phyloP scores from a whole-genome alignment of 1,284 basidiomycete genomes.

The Schizopora paradoxa region DNA sequence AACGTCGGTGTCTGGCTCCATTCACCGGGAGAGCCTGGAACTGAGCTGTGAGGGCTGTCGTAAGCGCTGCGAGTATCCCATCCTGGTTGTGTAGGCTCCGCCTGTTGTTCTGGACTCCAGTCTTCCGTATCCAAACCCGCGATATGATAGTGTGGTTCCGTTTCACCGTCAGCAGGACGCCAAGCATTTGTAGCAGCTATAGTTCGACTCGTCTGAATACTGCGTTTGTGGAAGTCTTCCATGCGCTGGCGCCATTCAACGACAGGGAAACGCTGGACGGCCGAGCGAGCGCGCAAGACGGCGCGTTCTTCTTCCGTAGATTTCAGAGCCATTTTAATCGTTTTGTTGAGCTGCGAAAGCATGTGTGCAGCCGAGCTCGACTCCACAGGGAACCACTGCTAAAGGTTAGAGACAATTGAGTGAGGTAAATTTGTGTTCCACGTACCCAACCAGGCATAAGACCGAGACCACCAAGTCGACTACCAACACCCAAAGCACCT shows the following conservation, averaged over 20 bases:
- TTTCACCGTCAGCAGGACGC: slow-evolving; percentile 68
- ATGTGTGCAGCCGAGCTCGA: slow-evolving; percentile 87
- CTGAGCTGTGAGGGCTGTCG: slow-evolving; percentile 28
- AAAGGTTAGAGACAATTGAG: slow-evolving; percentile 7
- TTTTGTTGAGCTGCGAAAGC: slow-evolving; percentile 92
- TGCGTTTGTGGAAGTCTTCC: slow-evolving; percentile 89
- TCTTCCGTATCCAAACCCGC: slow-evolving; percentile 42
- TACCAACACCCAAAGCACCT: slow-evolving; percentile 90
- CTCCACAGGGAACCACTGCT: slow-evolving; percentile 91
- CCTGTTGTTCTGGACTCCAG: slow-evolving; percentile 49
- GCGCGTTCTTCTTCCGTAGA: slow-evolving; percentile 87
- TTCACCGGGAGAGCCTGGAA: slow-evolving; percentile 46
- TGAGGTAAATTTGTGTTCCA: slow-evolving; percentile 23
- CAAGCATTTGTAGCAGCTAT: slow-evolving; percentile 72
- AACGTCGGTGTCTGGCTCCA: slow-evolving; percentile 52
- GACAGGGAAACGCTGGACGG: slow-evolving; percentile 91
- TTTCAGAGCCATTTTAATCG: slow-evolving; percentile 88
- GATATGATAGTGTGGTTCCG: slow-evolving; percentile 36
- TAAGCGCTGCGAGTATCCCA: slow-evolving; percentile 42
- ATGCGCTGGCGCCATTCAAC: slow-evolving; percentile 93
- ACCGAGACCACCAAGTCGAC: slow-evolving; percentile 88
- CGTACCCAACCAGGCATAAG: slow-evolving; percentile 94
- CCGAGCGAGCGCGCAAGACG: slow-evolving; percentile 85
- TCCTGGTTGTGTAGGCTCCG: slow-evolving; percentile 46
- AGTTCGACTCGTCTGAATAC: slow-evolving; percentile 66